Percentiles rank a stretch among this genome's conserved stretches.
Conservation (phyloP, 805 yeast genomes). For the Tetrapisispora nanseiensis region DNA sequence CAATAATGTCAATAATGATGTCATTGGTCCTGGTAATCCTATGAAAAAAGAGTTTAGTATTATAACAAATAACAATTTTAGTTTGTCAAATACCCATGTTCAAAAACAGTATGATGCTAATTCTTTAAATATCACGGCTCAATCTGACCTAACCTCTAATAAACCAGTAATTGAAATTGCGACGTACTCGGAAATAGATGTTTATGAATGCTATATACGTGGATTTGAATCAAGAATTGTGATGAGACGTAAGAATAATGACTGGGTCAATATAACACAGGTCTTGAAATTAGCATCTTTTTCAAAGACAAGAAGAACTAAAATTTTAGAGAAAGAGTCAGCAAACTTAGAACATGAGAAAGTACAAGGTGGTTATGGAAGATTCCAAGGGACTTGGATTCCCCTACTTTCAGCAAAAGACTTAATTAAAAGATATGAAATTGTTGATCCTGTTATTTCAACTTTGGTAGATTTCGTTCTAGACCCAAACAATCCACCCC, state of each 20-base stretch:
- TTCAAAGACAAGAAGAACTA: constrained; percentile 71
- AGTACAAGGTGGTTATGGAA: constrained; percentile 77
- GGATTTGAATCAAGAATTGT: constrained; percentile 33
- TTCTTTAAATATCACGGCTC: neutral
- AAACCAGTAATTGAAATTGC: constrained; percentile 31
- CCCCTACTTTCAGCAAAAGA: constrained; percentile 57
- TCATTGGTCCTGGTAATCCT: neutral
- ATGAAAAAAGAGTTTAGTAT: neutral
- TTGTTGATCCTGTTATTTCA: constrained; percentile 40
- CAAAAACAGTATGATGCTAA: neutral
- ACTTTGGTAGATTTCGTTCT: constrained; percentile 46
- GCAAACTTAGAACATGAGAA: constrained; percentile 64
- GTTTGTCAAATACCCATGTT: neutral
- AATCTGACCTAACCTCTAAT: neutral
- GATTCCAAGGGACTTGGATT: constrained; percentile 83
- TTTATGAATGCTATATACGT: constrained; percentile 52
- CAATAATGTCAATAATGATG: neutral
- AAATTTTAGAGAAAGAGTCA: constrained; percentile 65
- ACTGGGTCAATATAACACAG: constrained; percentile 90
- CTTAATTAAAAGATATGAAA: constrained; percentile 43
- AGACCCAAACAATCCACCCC: constrained; percentile 37
- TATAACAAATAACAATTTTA: neutral
- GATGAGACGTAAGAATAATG: constrained; percentile 84
- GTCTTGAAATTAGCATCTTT: constrained; percentile 68
- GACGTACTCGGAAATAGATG: constrained; percentile 43